phyloP scores from a whole-genome alignment of 2,329 filamentous ascomycete species.

The Penicillium sp. region DNA sequence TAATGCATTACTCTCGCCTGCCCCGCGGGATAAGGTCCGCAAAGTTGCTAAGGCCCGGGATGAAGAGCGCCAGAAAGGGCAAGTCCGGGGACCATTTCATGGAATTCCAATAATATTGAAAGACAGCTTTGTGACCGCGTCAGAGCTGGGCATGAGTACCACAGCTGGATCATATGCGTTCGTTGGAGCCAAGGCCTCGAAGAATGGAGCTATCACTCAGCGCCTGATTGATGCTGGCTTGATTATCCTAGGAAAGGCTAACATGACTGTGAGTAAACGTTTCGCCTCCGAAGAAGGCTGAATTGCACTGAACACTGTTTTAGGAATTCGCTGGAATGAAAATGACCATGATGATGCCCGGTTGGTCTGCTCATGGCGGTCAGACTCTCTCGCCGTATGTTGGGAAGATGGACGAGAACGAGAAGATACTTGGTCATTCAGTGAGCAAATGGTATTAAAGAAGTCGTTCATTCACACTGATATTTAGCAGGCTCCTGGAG shows the following conservation, averaged over 20 bases:
- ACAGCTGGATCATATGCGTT: slow-evolving; percentile 17
- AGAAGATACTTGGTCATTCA: slow-evolving; percentile 1
- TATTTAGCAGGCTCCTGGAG: slow-evolving; percentile 27
- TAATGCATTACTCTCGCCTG: slow-evolving; percentile 8
- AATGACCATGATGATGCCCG: slow-evolving; percentile 9
- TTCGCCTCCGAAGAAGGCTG: no score
- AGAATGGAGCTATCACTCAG: slow-evolving; percentile 4
- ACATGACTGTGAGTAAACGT: slow-evolving; percentile 16
- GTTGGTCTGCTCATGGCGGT: slow-evolving; percentile 26
- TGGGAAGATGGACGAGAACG: slow-evolving; percentile 3
- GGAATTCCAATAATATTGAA: slow-evolving; percentile 14
- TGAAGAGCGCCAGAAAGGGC: neutral
- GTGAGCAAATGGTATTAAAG: neutral
- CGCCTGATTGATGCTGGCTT: slow-evolving; percentile 19
- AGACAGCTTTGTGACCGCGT: slow-evolving; percentile 17
- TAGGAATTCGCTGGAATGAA: slow-evolving; percentile 2
- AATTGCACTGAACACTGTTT: neutral
- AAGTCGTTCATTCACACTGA: neutral
- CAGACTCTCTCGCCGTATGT: slow-evolving; percentile 31
- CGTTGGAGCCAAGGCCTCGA: neutral
- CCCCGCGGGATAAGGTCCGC: neutral
- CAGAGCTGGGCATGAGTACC: slow-evolving; percentile 17
- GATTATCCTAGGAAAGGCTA: slow-evolving; percentile 28
- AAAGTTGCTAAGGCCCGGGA: neutral
- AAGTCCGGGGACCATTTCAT: slow-evolving; percentile 1